Conservation (phyloP, 306 rosid genomes). For the Trifolium pratense region DNA sequence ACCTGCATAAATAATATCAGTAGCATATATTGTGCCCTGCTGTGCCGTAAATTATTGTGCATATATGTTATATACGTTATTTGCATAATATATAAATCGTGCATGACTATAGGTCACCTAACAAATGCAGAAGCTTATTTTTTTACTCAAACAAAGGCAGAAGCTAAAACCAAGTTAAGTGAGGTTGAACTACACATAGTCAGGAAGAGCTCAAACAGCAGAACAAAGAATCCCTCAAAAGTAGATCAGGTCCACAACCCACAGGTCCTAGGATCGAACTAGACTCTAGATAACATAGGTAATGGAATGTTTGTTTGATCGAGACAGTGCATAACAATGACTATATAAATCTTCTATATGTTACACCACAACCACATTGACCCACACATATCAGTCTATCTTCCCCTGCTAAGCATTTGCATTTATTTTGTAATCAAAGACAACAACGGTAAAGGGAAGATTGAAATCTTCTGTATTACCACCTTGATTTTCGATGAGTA, state of each 20-base stretch:
- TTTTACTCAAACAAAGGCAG: background rate
- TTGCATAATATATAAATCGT: conserved; percentile 16
- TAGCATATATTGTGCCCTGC: background rate
- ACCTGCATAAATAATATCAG: conserved; percentile 34
- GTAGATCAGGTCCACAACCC: background rate
- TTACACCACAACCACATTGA: background rate
- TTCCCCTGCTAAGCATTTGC: background rate
- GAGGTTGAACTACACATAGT: background rate
- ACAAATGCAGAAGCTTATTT: background rate
- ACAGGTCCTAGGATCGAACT: background rate
- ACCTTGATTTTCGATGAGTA: background rate
- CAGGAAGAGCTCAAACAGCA: background rate
- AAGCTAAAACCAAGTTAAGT: background rate
- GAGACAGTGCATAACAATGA: conserved; percentile 32
- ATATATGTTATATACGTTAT: conserved; percentile 2
- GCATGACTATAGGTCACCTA: conserved; percentile 5
- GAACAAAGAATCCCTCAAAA: background rate
- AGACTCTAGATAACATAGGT: background rate
- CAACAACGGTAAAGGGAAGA: background rate
- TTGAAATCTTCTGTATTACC: background rate
- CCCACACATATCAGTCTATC: background rate
- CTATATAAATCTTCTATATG: background rate
- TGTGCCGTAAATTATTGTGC: conserved; percentile 24
- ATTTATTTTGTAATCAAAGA: background rate
- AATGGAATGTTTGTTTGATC: background rate